Conservation (phyloP, 495 filamentous ascomycete species). For the Aspergillus affinis region DNA sequence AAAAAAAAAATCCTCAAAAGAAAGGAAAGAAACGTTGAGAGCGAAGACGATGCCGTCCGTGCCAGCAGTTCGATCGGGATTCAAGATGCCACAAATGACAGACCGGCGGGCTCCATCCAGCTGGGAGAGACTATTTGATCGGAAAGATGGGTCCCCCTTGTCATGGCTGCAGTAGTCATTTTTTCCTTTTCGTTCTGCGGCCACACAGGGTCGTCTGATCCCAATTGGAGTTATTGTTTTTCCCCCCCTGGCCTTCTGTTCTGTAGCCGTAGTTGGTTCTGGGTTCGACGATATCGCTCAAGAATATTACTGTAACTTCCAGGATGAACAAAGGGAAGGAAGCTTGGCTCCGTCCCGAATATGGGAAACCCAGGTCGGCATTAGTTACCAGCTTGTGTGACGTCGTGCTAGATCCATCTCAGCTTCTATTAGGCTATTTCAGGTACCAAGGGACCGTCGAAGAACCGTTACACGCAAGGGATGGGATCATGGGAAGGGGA, state of each 20-base stretch:
- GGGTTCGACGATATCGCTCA: too few relatives aligned
- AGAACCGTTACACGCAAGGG: slow-evolving; percentile 15
- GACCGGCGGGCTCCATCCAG: slow-evolving; percentile 5
- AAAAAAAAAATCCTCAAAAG: background rate
- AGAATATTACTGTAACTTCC: too few relatives aligned
- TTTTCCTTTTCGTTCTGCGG: slow-evolving; percentile 1
- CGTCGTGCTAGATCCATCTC: slow-evolving; percentile 6
- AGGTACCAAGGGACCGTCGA: background rate
- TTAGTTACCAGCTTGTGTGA: slow-evolving; percentile 14
- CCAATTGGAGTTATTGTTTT: background rate
- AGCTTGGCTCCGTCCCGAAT: background rate
- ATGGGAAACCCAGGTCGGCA: background rate
- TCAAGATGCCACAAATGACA: slow-evolving; percentile 12
- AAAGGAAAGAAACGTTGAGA: slow-evolving; percentile 15
- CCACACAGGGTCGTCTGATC: background rate
- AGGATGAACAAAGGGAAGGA: background rate
- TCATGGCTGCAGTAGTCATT: slow-evolving; percentile 6
- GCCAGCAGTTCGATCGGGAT: slow-evolving; percentile 19
- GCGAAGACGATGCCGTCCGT: slow-evolving; percentile 20
- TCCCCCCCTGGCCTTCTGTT: too few relatives aligned
- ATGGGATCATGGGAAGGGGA: slow-evolving; percentile 5
- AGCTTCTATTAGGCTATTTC: slow-evolving; percentile 1
- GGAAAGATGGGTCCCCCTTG: background rate
- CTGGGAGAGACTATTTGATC: slow-evolving; percentile 10
- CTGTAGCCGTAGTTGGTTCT: too few relatives aligned